Evolutionary conservation across 176 grass and related monocot species (phyloP).

Genomic region (Alopecurus myosuroides): DNA sequence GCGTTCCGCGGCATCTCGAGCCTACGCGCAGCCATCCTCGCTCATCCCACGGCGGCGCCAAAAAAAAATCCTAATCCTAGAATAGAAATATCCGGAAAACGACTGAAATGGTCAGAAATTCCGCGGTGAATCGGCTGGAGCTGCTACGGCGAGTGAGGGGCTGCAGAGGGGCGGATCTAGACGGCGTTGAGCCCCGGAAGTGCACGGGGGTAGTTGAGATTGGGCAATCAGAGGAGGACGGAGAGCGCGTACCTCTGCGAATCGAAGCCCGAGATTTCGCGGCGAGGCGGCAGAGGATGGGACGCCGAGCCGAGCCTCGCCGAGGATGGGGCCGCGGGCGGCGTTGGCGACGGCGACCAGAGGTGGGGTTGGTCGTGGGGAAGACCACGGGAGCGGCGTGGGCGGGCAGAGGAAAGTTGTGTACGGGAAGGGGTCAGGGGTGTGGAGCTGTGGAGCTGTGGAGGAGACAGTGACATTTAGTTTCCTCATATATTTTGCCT

Average conservation of each 20-base stretch:
- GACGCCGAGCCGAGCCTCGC: neutral
- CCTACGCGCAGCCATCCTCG: constrained; percentile 56
- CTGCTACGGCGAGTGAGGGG: neutral
- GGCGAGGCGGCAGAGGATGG: neutral
- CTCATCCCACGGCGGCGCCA: neutral
- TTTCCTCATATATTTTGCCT: neutral
- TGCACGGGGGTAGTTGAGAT: neutral
- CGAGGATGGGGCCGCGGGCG: neutral
- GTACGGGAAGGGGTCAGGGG: neutral
- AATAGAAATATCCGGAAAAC: neutral
- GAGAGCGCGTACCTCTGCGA: neutral
- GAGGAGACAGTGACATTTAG: neutral
- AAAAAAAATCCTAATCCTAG: neutral
- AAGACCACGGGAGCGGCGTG: neutral
- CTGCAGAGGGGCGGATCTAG: neutral
- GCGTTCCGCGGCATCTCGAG: constrained; percentile 11
- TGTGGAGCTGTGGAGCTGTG: neutral
- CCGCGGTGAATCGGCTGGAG: neutral
- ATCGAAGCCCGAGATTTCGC: too few relatives aligned
- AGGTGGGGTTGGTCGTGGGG: neutral
- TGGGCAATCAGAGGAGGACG: neutral
- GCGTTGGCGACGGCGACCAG: neutral
- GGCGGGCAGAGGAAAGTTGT: neutral
- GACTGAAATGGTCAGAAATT: neutral
- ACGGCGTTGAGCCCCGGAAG: neutral